phyloP scores from a whole-genome alignment of 2,329 filamentous ascomycete species.

The Apiospora malaysiana region DNA sequence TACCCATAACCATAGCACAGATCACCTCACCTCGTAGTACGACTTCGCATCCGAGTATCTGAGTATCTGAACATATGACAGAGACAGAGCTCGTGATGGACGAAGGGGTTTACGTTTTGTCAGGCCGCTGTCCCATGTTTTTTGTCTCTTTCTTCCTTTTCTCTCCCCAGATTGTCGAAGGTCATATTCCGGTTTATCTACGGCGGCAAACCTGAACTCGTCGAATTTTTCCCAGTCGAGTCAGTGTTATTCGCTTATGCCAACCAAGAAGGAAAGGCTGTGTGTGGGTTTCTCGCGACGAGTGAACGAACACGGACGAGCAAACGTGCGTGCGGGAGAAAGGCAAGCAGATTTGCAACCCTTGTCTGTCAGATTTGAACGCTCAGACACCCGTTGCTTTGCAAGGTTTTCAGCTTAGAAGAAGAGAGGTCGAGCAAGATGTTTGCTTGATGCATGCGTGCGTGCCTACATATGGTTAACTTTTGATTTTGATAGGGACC shows the following conservation, averaged over 20 bases:
- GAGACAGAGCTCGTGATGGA: neutral
- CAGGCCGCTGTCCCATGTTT: neutral
- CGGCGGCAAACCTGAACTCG: neutral
- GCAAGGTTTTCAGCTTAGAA: neutral
- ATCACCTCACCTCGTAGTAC: neutral
- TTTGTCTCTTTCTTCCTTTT: neutral
- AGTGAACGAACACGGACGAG: neutral
- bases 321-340: neutral
- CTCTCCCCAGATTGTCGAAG: neutral
- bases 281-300: neutral
- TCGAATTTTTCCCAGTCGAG: neutral
- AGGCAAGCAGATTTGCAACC: neutral
- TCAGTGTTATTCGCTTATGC: neutral
- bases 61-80: neutral
- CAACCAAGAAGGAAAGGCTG: neutral
- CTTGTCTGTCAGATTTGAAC: neutral
- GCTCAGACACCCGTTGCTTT: neutral
- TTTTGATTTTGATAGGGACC: neutral
- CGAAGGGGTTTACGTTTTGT: neutral
- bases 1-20: neutral
- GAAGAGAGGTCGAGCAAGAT: neutral
- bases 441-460: neutral
- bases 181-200: neutral
- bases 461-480: neutral
- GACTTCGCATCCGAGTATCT: neutral